These are phyloP conservation scores for Aspergillus wentii DNA, from an alignment of 495 filamentous ascomycete genomes.

Conservation along the genomic window DNA sequence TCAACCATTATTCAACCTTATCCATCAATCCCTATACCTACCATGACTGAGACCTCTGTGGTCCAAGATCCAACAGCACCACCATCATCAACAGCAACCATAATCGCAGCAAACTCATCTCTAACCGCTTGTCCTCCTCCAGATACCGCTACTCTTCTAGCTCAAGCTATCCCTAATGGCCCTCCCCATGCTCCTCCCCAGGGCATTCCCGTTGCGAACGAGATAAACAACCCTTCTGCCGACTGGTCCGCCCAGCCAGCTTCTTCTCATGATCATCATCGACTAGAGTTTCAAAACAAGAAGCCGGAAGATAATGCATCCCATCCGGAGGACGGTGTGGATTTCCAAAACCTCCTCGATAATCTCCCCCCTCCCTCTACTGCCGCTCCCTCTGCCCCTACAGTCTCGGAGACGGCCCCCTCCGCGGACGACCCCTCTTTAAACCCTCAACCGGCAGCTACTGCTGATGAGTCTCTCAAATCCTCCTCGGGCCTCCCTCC, in stretches of 20 bases:
- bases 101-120: constrained; percentile 22
- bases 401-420: constrained; percentile 22
- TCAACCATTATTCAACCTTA: background rate
- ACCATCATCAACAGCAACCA: too few relatives aligned
- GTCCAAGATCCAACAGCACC: constrained; percentile 7
- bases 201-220: constrained; percentile 23
- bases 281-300: constrained; percentile 20
- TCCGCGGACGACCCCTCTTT: constrained; percentile 23
- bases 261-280: constrained; percentile 1
- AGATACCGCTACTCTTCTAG: constrained; percentile 30
- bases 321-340: constrained; percentile 34
- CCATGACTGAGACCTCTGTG: constrained; percentile 21
- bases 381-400: constrained; percentile 27
- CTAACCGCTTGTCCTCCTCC: constrained; percentile 24
- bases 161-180: constrained; percentile 31
- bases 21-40: constrained; percentile 23
- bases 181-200: constrained; percentile 44
- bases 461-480: constrained; percentile 28
- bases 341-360: constrained; percentile 49
- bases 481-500: constrained; percentile 37
- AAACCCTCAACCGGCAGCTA: constrained; percentile 26
- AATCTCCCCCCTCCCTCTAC: constrained; percentile 42
- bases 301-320: constrained; percentile 6
- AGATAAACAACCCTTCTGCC: constrained; percentile 26
- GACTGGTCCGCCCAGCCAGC: constrained; percentile 13